phyloP scores from a whole-genome alignment of 768 basidiomycete genomes.

The Leccinum aurantiacum region DNA sequence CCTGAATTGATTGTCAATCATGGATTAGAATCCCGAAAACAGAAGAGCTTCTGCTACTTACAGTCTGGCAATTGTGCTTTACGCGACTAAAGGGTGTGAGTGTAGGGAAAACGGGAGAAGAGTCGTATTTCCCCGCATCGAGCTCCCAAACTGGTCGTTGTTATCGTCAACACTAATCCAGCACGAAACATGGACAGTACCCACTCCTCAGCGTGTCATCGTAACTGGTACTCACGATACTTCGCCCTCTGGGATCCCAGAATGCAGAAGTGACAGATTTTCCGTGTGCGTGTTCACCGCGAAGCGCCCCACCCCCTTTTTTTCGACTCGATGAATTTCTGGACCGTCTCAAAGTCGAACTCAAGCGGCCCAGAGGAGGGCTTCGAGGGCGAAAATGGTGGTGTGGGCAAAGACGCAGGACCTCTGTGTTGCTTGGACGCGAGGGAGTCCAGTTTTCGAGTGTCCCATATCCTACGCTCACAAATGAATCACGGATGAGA shows the following conservation, averaged over 20 bases:
- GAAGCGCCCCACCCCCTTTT: constrained; percentile 53
- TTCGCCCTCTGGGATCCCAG: constrained; percentile 80
- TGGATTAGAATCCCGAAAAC: background rate
- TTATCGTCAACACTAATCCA: constrained; percentile 11
- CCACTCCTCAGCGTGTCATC: constrained; percentile 73
- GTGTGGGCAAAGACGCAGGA: constrained; percentile 25
- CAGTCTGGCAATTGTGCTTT: constrained; percentile 79
- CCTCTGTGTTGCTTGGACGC: constrained; percentile 21
- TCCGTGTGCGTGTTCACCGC: constrained; percentile 66
- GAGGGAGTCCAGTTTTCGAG: constrained; percentile 58
- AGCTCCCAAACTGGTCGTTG: constrained; percentile 71
- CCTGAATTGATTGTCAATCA: constrained; percentile 41
- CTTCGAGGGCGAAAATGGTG: constrained; percentile 25
- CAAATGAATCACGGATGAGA: background rate
- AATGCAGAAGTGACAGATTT: constrained; percentile 82
- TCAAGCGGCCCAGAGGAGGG: constrained; percentile 23
- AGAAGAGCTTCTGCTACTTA: constrained; percentile 32
- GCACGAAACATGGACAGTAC: constrained; percentile 24
- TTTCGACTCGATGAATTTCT: constrained; percentile 50
- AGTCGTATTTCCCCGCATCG: constrained; percentile 48
- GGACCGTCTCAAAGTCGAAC: constrained; percentile 43
- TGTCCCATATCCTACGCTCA: constrained; percentile 71
- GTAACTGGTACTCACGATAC: constrained; percentile 82
- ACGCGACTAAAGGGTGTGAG: constrained; percentile 64
- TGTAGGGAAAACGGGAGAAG: constrained; percentile 50